Evolutionary conservation across 306 rosid species (phyloP), one percentile per base, ranked within the genome.

Genomic region (Gleditsia sinensis): DNA sequence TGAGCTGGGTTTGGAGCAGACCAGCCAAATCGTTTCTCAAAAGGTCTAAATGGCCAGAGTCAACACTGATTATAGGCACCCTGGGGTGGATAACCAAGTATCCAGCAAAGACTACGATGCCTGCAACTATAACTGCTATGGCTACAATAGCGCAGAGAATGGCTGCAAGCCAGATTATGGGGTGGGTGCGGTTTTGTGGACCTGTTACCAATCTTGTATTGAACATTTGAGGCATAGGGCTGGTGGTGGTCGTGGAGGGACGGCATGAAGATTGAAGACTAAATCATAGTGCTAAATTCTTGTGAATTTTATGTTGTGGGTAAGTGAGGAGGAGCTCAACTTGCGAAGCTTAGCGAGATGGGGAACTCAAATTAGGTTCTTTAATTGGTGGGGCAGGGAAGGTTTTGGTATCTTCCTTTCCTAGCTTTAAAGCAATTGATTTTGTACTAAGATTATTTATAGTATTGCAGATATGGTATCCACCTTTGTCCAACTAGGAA

Each of bases 361-460:
- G 67, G 58, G 80, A 85, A 76, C 9, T 68, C 71, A 65, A 55
- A 69, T 51, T 33, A 37, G 82, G 80, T 84, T 79, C 88, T 51
- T 82, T 77, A 63, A 73, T 73, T 84, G 86, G 82, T 79, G 85
- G 81, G 68, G 37, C 48, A 62, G 68, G 49, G 78, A 79, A 88
- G 92, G 97, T 87, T 88, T 94, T 83, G 96, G 98, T 83, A 94
- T 94, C 98, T 93, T 82, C 94, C 71, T 91, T 91, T 86, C 96
- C 87, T 83, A 3, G 11, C 70, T 68, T 67, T 54, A 80, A 89
- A 83, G 96, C 86, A 72, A 88, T 36, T 76, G 53, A 20, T 6
- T 10, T 6, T 8, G 16, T 9, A n/a, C n/a, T n/a, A n/a, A n/a
- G n/a, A n/a, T n/a, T n/a, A n/a, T n/a, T n/a, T n/a, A n/a, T n/a